Conservation (phyloP, 1,139 yeast genomes). For the Torulaspora globosa region DNA sequence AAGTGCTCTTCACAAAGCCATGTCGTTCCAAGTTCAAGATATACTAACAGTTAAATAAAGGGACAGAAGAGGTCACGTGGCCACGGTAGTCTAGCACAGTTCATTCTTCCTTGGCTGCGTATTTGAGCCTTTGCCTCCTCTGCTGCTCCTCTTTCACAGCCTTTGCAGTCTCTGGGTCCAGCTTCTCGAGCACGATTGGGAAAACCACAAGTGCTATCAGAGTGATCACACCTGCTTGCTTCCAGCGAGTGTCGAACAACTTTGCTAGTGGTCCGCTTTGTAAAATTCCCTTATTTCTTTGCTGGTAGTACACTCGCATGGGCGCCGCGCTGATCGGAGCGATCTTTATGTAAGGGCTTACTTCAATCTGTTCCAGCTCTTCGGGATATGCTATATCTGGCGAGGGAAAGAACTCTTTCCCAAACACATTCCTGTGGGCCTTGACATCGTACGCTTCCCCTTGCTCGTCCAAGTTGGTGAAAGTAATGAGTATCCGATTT, state of each 20-base stretch:
- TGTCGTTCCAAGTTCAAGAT: background rate
- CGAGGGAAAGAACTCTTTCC: constrained; percentile 36
- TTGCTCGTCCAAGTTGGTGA: constrained; percentile 19
- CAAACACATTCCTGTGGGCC: constrained; percentile 34
- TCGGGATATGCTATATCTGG: constrained; percentile 34
- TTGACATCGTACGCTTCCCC: constrained; percentile 16
- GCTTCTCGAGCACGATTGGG: constrained; percentile 38
- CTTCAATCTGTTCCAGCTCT: constrained; percentile 22
- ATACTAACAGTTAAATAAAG: background rate
- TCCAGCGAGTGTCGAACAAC: constrained; percentile 38
- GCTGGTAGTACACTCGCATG: constrained; percentile 34
- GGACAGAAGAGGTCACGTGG: constrained; percentile 1
- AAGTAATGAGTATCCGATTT: constrained; percentile 32
- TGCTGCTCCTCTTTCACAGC: constrained; percentile 35
- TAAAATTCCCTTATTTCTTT: constrained; percentile 35
- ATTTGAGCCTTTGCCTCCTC: constrained; percentile 29
- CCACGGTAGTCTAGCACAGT: background rate
- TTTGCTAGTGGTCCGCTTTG: constrained; percentile 38
- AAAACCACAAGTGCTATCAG: constrained; percentile 28
- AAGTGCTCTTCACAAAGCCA: background rate
- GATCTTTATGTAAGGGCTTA: constrained; percentile 27
- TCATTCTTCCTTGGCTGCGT: constrained; percentile 16
- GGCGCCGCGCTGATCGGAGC: constrained; percentile 32
- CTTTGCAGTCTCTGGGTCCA: constrained; percentile 41
- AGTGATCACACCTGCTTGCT: constrained; percentile 35